Conservation (phyloP, 106 monocot species). For the Vanilla planifolia region DNA sequence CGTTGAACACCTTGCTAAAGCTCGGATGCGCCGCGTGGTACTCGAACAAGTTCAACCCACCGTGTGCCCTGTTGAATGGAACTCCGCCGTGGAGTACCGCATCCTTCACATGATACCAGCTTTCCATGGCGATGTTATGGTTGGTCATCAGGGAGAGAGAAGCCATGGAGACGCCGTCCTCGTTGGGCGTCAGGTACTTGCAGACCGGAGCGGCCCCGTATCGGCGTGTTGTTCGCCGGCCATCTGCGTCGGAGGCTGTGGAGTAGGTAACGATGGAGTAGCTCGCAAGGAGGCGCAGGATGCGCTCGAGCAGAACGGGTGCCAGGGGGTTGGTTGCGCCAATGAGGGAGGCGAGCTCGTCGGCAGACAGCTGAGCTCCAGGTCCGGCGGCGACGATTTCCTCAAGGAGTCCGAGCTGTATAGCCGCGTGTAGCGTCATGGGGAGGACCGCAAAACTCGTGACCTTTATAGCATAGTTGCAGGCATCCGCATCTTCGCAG, state of each 20-base stretch:
- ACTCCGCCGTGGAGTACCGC: constrained; percentile 11
- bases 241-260: background rate
- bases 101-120: constrained; percentile 19
- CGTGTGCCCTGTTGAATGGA: constrained; percentile 16
- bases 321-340: constrained; percentile 21
- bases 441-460: constrained; percentile 1
- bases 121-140: constrained; percentile 51
- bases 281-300: constrained; percentile 35
- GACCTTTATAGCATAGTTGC: constrained; percentile 11
- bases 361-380: constrained; percentile 18
- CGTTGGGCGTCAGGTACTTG: constrained; percentile 40
- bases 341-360: constrained; percentile 32
- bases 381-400: constrained; percentile 22
- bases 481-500: constrained; percentile 5
- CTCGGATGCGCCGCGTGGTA: constrained; percentile 32
- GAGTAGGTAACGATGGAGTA: constrained; percentile 32
- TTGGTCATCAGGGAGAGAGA: constrained; percentile 36
- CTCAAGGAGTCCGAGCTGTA: constrained; percentile 16
- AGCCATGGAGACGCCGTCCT: constrained; percentile 52
- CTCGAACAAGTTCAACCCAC: constrained; percentile 46
- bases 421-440: constrained; percentile 21
- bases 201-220: constrained; percentile 42
- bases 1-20: constrained; percentile 42
- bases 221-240: constrained; percentile 6
- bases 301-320: constrained; percentile 31